A percentile compares a stretch with the other conserved stretches of the same genome.
These are phyloP conservation scores for Nakataea oryzae DNA, from an alignment of 2,329 filamentous ascomycete species.

Conservation along the genomic window DNA sequence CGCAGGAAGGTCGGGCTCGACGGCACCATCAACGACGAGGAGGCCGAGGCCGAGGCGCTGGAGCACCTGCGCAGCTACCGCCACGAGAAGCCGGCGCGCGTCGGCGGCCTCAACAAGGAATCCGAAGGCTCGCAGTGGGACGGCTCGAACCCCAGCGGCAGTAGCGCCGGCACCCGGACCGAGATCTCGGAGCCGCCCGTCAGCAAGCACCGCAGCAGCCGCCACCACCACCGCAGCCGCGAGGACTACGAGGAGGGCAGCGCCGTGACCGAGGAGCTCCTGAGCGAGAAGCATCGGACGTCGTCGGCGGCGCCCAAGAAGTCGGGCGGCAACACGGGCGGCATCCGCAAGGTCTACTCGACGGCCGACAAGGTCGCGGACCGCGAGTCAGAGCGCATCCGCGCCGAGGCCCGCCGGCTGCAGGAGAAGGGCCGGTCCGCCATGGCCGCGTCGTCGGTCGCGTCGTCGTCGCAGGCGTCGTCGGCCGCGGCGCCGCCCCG, in stretches of 20 bases:
- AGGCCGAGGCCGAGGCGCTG: constrained; percentile 52
- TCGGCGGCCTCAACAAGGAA: constrained; percentile 80
- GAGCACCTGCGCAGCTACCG: constrained; percentile 74
- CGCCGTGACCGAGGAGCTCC: constrained; percentile 50
- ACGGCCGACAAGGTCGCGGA: constrained; percentile 41
- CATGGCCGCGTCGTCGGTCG: constrained; percentile 3
- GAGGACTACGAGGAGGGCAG: constrained; percentile 12
- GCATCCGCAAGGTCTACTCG: constrained; percentile 54
- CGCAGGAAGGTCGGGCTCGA: constrained; percentile 42
- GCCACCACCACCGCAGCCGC: neutral
- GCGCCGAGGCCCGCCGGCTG: constrained; percentile 44
- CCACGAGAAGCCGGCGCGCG: constrained; percentile 73
- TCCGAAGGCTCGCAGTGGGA: constrained; percentile 74
- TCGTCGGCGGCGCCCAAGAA: constrained; percentile 43
- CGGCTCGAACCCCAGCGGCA: constrained; percentile 58
- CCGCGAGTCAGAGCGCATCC: constrained; percentile 43
- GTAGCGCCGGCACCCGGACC: constrained; percentile 21
- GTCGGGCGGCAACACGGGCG: constrained; percentile 16
- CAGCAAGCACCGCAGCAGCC: neutral
- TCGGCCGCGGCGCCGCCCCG: constrained; percentile 12
- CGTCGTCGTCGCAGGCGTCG: constrained; percentile 8
- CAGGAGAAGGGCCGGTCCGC: constrained; percentile 39
- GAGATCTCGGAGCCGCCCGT: constrained; percentile 6
- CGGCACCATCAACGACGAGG: constrained; percentile 51
- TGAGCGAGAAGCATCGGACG: constrained; percentile 45